These are phyloP conservation scores for Ganoderma multipileum DNA, from an alignment of 1,284 basidiomycete genomes.

Conservation along the genomic window DNA sequence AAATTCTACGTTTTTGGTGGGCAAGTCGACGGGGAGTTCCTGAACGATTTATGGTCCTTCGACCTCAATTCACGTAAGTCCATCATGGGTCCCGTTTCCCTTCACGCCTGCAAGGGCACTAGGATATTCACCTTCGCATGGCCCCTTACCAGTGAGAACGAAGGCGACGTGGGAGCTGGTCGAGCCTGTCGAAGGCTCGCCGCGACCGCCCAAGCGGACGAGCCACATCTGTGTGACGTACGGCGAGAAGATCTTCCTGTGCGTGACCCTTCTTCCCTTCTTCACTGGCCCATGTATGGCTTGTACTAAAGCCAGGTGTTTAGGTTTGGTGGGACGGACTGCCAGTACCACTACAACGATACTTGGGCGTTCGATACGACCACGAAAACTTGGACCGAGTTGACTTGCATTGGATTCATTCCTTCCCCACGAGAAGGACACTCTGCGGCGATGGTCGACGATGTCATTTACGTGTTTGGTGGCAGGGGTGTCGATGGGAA, in stretches of 20 bases:
- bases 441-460: slow-evolving; percentile 95
- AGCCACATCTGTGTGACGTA: slow-evolving; percentile 92
- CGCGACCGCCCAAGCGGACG: slow-evolving; percentile 86
- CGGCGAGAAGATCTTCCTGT: slow-evolving; percentile 90
- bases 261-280: slow-evolving; percentile 39
- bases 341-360: slow-evolving; percentile 99
- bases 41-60: slow-evolving; percentile 97
- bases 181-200: slow-evolving; percentile 62
- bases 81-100: neutral
- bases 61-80: slow-evolving; percentile 91
- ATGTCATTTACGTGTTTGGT: slow-evolving; percentile 98
- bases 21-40: slow-evolving; percentile 94
- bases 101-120: slow-evolving; percentile 10
- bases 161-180: slow-evolving; percentile 84
- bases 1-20: slow-evolving; percentile 97
- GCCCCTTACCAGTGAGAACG: slow-evolving; percentile 61
- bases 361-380: slow-evolving; percentile 95
- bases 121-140: slow-evolving; percentile 8
- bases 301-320: slow-evolving; percentile 21
- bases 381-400: slow-evolving; percentile 88
- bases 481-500: slow-evolving; percentile 97
- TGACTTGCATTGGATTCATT: slow-evolving; percentile 97
- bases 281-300: slow-evolving; percentile 2
- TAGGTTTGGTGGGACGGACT: slow-evolving; percentile 98
- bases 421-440: slow-evolving; percentile 97